phyloP scores from a whole-genome alignment of 2,329 filamentous ascomycete species.

The Trichoderma simmonsii region DNA sequence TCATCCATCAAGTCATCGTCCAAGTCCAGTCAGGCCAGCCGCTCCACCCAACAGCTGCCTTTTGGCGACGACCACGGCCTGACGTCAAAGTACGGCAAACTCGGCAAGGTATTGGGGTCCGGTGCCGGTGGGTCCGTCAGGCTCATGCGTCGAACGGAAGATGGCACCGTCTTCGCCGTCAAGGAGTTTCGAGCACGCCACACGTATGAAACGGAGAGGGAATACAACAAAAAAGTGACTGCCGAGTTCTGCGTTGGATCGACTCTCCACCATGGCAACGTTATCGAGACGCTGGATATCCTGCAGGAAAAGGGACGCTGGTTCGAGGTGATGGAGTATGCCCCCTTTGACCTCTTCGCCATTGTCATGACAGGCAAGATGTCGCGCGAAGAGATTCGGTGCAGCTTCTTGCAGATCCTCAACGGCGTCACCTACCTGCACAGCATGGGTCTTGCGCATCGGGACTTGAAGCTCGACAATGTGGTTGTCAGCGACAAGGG shows the following conservation, averaged over 20 bases:
- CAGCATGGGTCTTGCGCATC: slow-evolving; percentile 89
- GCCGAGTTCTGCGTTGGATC: slow-evolving; percentile 98
- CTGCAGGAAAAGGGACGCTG: slow-evolving; percentile 90
- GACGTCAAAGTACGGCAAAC: slow-evolving; percentile 88
- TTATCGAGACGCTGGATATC: slow-evolving; percentile 97
- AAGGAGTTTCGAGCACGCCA: slow-evolving; percentile 95
- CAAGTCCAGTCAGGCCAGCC: slow-evolving; percentile 31
- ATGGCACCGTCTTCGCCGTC: slow-evolving; percentile 91
- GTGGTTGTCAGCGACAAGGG: slow-evolving; percentile 94
- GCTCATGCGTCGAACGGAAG: slow-evolving; percentile 88
- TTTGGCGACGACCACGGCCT: slow-evolving; percentile 94
- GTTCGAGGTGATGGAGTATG: slow-evolving; percentile 99
- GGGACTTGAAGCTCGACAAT: slow-evolving; percentile 95
- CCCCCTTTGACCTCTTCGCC: slow-evolving; percentile 91
- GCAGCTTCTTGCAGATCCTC: slow-evolving; percentile 89
- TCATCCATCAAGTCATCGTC: slow-evolving; percentile 51
- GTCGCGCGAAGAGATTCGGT: slow-evolving; percentile 84
- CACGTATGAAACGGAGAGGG: slow-evolving; percentile 87
- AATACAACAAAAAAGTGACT: slow-evolving; percentile 97
- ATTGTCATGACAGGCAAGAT: slow-evolving; percentile 99
- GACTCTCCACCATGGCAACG: slow-evolving; percentile 93
- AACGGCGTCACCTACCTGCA: slow-evolving; percentile 94
- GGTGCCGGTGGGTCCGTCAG: slow-evolving; percentile 93
- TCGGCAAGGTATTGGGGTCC: slow-evolving; percentile 89
- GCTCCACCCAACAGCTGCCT: slow-evolving; percentile 64